A percentile compares a stretch with the other conserved stretches of the same genome.
Evolutionary conservation across 2,329 filamentous ascomycete species (phyloP).

Genomic region (Fusarium cyanostomum): DNA sequence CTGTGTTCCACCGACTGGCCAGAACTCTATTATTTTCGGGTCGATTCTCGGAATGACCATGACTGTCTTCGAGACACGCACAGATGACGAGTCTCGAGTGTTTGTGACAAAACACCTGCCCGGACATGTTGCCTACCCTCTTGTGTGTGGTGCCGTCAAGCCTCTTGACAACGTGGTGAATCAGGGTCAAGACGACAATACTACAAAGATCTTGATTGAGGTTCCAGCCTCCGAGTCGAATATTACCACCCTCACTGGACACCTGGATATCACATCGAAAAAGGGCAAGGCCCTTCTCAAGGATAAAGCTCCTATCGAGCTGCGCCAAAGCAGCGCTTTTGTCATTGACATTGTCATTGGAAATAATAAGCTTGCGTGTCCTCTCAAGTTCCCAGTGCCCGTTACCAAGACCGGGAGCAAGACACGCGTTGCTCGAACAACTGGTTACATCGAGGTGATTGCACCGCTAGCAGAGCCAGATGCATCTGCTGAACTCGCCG

Average conservation of each 20-base stretch:
- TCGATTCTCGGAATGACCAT: conserved; percentile 41
- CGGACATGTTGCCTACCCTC: conserved; percentile 44
- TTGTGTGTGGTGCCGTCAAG: conserved; percentile 38
- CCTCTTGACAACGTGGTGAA: conserved; percentile 30
- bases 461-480: conserved; percentile 45
- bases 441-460: conserved; percentile 57
- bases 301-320: conserved; percentile 49
- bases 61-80: conserved; percentile 46
- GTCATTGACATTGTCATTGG: conserved; percentile 54
- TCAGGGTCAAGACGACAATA: conserved; percentile 31
- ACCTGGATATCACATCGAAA: conserved; percentile 50
- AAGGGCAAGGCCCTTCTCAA: conserved; percentile 50
- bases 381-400: conserved; percentile 53
- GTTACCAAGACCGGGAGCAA: conserved; percentile 49
- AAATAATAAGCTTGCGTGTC: conserved; percentile 42
- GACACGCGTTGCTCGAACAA: conserved; percentile 55
- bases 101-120: conserved; percentile 52
- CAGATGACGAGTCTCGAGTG: conserved; percentile 45
- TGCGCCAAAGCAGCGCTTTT: conserved; percentile 53
- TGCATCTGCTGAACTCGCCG: conserved; percentile 36
- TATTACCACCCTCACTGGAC: conserved; percentile 52
- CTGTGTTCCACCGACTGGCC: conserved; percentile 40
- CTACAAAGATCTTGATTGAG: conserved; percentile 44
- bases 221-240: conserved; percentile 42
- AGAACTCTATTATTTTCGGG: conserved; percentile 39